Conservation (phyloP, 1,284 basidiomycete species). For the Stereum hirsutum region DNA sequence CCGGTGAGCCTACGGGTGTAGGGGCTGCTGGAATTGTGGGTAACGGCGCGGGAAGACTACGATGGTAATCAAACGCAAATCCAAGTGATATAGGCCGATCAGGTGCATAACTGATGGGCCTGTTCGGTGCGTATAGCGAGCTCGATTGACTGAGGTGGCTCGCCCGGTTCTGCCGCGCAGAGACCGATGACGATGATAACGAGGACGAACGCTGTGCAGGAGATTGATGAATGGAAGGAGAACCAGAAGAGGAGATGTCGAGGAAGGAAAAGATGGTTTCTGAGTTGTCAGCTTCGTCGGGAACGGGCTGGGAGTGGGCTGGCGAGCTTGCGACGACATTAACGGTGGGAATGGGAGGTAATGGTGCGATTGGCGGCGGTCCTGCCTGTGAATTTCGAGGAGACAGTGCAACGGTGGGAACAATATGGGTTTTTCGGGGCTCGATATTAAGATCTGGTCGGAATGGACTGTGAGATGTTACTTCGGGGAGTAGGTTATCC, state of each 20-base stretch:
- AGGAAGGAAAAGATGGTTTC: conserved; percentile 10
- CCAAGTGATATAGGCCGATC: conserved; percentile 11
- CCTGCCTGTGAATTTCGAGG: not conserved
- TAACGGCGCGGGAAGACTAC: not conserved
- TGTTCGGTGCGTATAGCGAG: too few relatives aligned
- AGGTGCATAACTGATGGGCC: too few relatives aligned
- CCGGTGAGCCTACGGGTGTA: conserved; percentile 1
- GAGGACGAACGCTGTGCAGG: not conserved
- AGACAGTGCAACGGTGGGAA: not conserved
- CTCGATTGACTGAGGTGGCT: conserved; percentile 5
- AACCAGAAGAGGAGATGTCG: conserved; percentile 9
- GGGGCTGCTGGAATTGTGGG: not conserved
- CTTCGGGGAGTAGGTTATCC: conserved; percentile 2
- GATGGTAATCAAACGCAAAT: conserved; percentile 11
- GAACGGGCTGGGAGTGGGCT: not conserved
- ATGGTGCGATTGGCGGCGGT: conserved; percentile 5
- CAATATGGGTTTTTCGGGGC: not conserved
- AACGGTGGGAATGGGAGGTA: not conserved
- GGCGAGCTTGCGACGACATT: conserved; percentile 3
- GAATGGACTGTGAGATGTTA: conserved; percentile 1
- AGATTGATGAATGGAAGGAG: not conserved
- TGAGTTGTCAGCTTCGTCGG: not conserved
- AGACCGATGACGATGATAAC: conserved; percentile 9
- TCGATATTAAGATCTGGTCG: conserved; percentile 1
- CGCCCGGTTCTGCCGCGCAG: conserved; percentile 1